A percentile compares a stretch with the other conserved stretches of the same genome.
phyloP scores from a whole-genome alignment of 75 land plant species.

The Selaginella moellendorffii region DNA sequence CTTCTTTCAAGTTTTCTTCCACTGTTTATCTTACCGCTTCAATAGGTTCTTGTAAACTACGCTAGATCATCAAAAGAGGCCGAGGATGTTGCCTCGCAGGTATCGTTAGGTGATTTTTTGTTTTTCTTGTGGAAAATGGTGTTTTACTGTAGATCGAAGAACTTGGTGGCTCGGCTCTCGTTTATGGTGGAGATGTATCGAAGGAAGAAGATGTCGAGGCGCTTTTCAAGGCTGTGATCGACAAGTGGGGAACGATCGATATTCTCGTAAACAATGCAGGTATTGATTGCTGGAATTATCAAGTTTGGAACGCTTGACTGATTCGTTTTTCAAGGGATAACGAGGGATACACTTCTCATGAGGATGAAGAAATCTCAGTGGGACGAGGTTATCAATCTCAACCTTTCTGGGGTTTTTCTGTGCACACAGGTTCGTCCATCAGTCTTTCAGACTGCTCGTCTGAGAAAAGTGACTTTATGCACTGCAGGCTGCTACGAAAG shows the following conservation, averaged over 20 bases:
- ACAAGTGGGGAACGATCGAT: conserved; percentile 87
- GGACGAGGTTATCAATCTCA: conserved; percentile 93
- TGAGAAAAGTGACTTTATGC: not conserved
- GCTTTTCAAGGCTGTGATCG: conserved; percentile 73
- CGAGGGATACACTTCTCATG: conserved; percentile 80
- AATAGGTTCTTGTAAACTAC: conserved; percentile 86
- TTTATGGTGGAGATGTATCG: conserved; percentile 84
- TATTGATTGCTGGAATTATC: conserved; percentile 13
- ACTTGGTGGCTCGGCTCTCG: conserved; percentile 67
- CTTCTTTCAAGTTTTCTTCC: not conserved
- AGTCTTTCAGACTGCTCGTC: not conserved
- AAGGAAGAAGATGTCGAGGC: conserved; percentile 80
- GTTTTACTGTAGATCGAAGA: conserved; percentile 47
- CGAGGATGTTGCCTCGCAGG: conserved; percentile 79
- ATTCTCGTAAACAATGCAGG: conserved; percentile 90
- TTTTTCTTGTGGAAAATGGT: not conserved
- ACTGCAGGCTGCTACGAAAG: conserved; percentile 80
- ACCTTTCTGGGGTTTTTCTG: conserved; percentile 88
- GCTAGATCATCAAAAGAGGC: conserved; percentile 84
- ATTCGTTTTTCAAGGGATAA: conserved; percentile 75
- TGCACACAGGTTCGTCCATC: conserved; percentile 67
- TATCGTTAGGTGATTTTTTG: conserved; percentile 12
- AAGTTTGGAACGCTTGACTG: too few species aligned
- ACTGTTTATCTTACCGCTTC: not conserved
- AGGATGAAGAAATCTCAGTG: conserved; percentile 94